Conservation (phyloP, 164 flowering plant genomes). For the Magnolia sinica region DNA sequence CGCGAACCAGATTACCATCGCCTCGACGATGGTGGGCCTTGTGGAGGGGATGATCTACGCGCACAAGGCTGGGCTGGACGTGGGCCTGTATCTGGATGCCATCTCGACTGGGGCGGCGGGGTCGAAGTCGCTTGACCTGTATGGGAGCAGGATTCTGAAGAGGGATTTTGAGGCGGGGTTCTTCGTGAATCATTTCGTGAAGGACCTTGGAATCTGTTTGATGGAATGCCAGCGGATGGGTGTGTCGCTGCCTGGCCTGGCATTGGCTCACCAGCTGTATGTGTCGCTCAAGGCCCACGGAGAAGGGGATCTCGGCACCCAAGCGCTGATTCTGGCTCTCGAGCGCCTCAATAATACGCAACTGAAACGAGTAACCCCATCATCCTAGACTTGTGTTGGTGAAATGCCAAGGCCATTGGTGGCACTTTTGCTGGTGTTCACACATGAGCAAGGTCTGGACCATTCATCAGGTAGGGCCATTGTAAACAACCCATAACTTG, state of each 20-base stretch:
- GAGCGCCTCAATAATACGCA: conserved; percentile 82
- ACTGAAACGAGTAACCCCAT: conserved; percentile 17
- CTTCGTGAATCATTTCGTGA: conserved; percentile 84
- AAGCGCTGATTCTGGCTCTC: conserved; percentile 74
- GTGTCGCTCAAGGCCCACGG: conserved; percentile 84
- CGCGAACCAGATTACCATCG: conserved; percentile 79
- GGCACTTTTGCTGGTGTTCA: neutral
- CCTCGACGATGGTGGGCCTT: conserved; percentile 86
- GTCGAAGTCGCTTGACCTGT: conserved; percentile 74
- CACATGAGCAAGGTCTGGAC: neutral
- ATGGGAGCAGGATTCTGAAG: conserved; percentile 65
- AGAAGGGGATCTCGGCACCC: conserved; percentile 83
- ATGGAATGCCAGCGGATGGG: conserved; percentile 84
- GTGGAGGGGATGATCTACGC: conserved; percentile 90
- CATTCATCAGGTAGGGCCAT: neutral
- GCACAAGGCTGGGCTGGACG: conserved; percentile 70
- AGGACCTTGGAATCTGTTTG: conserved; percentile 92
- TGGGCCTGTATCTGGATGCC: conserved; percentile 52
- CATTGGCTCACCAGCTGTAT: conserved; percentile 89
- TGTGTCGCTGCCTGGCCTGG: conserved; percentile 80
- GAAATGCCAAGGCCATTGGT: neutral
- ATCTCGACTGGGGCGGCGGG: conserved; percentile 87
- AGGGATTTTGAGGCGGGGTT: conserved; percentile 91
- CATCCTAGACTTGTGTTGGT: neutral
- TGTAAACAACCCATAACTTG: too few relatives aligned